These are phyloP conservation scores for Melocanna baccifera DNA, from an alignment of 176 grass and related monocot genomes.

Conservation along the genomic window DNA sequence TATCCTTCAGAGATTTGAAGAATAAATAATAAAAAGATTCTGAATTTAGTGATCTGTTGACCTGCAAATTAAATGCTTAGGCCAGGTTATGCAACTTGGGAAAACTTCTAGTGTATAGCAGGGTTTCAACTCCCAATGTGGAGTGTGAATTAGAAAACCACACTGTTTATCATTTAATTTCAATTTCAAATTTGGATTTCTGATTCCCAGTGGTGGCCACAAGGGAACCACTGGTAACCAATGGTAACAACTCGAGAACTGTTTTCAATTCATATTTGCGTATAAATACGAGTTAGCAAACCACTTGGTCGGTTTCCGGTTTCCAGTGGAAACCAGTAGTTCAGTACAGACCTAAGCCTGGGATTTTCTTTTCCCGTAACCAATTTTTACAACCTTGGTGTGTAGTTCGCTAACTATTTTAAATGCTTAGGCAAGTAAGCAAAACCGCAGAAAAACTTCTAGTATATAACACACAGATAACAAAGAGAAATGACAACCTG, in stretches of 20 bases:
- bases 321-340: background rate
- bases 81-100: background rate
- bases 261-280: background rate
- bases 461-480: background rate
- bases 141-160: background rate
- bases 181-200: background rate
- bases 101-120: background rate
- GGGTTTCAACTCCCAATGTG: constrained; percentile 4
- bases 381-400: background rate
- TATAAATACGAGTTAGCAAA: background rate
- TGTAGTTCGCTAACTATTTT: background rate
- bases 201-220: background rate
- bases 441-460: background rate
- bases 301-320: background rate
- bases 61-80: constrained; percentile 10
- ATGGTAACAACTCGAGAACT: background rate
- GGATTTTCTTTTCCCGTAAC: background rate
- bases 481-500: background rate
- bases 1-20: background rate
- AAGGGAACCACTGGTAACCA: background rate
- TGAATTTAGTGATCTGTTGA: background rate
- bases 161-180: background rate
- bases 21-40: background rate
- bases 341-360: background rate
- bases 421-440: background rate